Percentiles rank a stretch among this genome's conserved stretches.
Evolutionary conservation across 1,284 basidiomycete genomes (phyloP).

Genomic region (Lentinula novae-zelandiae): DNA sequence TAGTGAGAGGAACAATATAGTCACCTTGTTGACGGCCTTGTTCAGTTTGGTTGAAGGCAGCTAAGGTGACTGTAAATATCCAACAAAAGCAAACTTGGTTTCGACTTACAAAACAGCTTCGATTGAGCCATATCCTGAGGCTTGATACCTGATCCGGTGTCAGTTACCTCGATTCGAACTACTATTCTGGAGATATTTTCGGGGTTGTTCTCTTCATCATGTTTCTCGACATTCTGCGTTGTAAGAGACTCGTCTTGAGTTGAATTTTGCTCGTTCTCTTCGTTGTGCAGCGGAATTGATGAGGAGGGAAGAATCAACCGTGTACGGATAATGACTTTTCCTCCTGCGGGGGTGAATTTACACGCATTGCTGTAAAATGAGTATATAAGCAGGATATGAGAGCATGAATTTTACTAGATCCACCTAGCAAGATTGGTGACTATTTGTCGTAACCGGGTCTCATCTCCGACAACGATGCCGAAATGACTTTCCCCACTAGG

Average conservation of each 20-base stretch:
- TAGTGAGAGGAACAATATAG: neutral
- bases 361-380: conserved; percentile 43
- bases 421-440: conserved; percentile 62
- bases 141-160: conserved; percentile 78
- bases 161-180: conserved; percentile 67
- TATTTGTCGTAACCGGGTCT: conserved; percentile 67
- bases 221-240: conserved; percentile 29
- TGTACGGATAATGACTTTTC: conserved; percentile 48
- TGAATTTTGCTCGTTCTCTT: neutral
- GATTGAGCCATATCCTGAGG: conserved; percentile 69
- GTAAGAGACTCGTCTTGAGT: conserved; percentile 21
- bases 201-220: conserved; percentile 27
- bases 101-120: conserved; percentile 63
- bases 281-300: neutral
- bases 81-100: neutral
- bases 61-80: conserved; percentile 27
- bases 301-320: conserved; percentile 34
- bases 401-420: neutral
- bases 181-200: conserved; percentile 43
- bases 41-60: conserved; percentile 76
- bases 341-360: conserved; percentile 66
- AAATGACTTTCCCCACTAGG: conserved; percentile 31
- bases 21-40: conserved; percentile 74
- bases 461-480: conserved; percentile 60
- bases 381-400: neutral